phyloP scores from a whole-genome alignment of 1,139 yeast species.

The Hansenula sp. region DNA sequence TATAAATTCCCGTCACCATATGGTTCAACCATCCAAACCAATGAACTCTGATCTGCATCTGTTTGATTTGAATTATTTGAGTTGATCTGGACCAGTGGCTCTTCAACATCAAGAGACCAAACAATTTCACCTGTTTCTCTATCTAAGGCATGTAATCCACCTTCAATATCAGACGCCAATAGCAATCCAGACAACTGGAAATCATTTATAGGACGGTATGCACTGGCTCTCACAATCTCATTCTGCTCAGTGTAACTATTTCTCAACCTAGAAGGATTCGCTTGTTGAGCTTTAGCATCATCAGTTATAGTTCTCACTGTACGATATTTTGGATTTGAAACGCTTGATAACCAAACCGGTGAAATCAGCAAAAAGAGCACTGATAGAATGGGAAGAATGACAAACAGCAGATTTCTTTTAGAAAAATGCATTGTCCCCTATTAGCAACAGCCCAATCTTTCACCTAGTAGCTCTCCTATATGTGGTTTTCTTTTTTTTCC shows the following conservation, averaged over 20 bases:
- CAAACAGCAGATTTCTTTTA: neutral
- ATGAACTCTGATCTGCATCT: constrained; percentile 18
- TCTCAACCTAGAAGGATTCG: neutral
- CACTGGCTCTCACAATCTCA: neutral
- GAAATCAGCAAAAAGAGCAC: constrained; percentile 1
- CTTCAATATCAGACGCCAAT: constrained; percentile 81
- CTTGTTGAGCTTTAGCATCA: too few relatives aligned
- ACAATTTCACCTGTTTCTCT: constrained; percentile 70
- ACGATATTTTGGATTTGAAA: neutral
- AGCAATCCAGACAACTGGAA: constrained; percentile 27
- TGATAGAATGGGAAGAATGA: neutral
- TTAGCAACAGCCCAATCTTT: too few relatives aligned
- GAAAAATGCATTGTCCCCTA: neutral
- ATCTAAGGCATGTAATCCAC: constrained; percentile 78
- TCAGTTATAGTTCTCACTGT: constrained; percentile 2
- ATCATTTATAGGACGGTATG: constrained; percentile 5
- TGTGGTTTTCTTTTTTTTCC: too few relatives aligned
- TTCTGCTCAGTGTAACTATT: neutral
- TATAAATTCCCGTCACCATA: constrained; percentile 81
- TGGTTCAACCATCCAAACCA: constrained; percentile 88
- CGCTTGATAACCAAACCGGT: constrained; percentile 1
- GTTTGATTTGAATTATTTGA: constrained; percentile 25
- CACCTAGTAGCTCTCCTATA: too few relatives aligned
- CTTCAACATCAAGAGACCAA: constrained; percentile 66
- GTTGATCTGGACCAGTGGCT: constrained; percentile 25